Evolutionary conservation across 805 yeast species (phyloP).

Genomic region (Metschnikowia hibisci): DNA sequence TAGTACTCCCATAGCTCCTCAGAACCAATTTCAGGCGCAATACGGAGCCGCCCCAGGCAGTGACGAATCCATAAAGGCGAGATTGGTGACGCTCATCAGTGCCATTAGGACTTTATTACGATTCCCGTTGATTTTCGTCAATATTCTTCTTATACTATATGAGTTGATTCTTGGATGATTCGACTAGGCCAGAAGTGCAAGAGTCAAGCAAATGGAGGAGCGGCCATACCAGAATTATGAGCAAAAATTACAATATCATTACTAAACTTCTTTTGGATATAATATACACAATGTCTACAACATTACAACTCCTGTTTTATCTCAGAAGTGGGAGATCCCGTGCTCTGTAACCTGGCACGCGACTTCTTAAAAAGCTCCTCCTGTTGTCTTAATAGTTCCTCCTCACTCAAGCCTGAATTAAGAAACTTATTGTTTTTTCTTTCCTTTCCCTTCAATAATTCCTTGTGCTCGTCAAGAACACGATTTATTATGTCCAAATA

Average conservation of each 20-base stretch:
- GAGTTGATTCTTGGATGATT: constrained; percentile 63
- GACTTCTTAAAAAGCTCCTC: constrained; percentile 85
- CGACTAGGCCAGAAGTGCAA: too few species aligned
- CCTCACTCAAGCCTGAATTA: constrained; percentile 87
- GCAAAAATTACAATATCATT: too few species aligned
- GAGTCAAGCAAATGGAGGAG: too few species aligned
- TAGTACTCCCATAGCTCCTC: constrained; percentile 12
- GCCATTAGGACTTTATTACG: constrained; percentile 75
- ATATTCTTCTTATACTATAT: constrained; percentile 62
- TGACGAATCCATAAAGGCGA: constrained; percentile 47
- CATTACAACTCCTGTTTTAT: constrained; percentile 14
- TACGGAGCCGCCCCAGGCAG: constrained; percentile 41
- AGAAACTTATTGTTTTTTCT: constrained; percentile 90
- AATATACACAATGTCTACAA: constrained; percentile 12
- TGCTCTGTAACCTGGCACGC: constrained; percentile 55
- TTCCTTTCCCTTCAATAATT: constrained; percentile 81
- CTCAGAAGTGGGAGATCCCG: constrained; percentile 16
- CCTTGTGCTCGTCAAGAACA: constrained; percentile 82
- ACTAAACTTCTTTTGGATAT: constrained; percentile 3
- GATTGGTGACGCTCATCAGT: constrained; percentile 60
- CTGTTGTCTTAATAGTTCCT: constrained; percentile 86
- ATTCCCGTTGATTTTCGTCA: constrained; percentile 67
- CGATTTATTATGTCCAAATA: constrained; percentile 79
- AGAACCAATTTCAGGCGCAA: constrained; percentile 19
- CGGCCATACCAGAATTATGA: not conserved